Conservation (phyloP, 73 alveolate species). For the Paramecium pentaurelia region DNA sequence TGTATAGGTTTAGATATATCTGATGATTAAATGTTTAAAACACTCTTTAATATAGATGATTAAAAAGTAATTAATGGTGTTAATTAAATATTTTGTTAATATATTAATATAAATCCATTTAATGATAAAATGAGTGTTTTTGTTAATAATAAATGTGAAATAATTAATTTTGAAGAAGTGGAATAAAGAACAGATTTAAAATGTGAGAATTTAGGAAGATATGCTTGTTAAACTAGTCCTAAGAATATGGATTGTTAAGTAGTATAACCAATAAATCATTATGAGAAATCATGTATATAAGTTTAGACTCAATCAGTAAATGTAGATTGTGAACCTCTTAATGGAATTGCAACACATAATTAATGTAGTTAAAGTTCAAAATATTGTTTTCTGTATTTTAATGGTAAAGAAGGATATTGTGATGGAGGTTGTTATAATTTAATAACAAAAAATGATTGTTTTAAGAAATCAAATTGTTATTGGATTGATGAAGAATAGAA, state of each 20-base stretch:
- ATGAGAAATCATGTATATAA: background rate
- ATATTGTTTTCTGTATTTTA: background rate
- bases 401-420: background rate
- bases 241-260: background rate
- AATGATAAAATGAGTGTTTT: background rate
- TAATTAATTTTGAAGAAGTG: background rate
- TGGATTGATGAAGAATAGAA: background rate
- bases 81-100: background rate
- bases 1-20: constrained; percentile 9
- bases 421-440: background rate
- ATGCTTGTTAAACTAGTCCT: background rate
- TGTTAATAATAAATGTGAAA: background rate
- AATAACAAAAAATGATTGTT: background rate
- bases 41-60: background rate
- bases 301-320: background rate
- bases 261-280: background rate
- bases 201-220: background rate
- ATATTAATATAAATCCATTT: background rate
- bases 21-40: background rate
- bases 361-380: background rate
- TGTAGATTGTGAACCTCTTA: background rate
- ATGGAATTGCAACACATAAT: background rate
- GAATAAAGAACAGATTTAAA: background rate
- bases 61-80: background rate
- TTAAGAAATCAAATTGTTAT: background rate